These are phyloP conservation scores for Solanum dulcamara DNA, from an alignment of 257 asterid species.

Conservation along the genomic window DNA sequence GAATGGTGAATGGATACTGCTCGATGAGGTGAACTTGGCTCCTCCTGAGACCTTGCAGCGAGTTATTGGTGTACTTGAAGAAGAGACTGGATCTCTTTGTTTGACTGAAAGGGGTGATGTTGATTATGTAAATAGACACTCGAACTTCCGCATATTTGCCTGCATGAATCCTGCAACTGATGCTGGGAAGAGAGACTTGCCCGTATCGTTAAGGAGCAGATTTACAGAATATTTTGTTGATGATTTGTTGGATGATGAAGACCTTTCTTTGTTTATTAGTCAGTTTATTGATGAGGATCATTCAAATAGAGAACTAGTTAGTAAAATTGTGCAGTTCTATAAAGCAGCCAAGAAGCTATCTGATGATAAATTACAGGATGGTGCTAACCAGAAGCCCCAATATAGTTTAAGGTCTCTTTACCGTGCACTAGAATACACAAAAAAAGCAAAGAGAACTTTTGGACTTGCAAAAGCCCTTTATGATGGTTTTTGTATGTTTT, in stretches of 20 bases:
- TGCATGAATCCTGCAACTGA: slow-evolving; percentile 99
- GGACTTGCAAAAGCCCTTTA: slow-evolving; percentile 50
- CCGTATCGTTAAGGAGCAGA: slow-evolving; percentile 65
- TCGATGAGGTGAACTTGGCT: slow-evolving; percentile 97
- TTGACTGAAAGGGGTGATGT: slow-evolving; percentile 92
- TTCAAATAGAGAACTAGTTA: slow-evolving; percentile 17
- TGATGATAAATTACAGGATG: slow-evolving; percentile 90
- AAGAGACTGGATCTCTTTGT: slow-evolving; percentile 77
- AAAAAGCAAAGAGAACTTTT: slow-evolving; percentile 41
- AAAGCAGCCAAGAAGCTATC: slow-evolving; percentile 63
- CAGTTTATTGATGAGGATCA: slow-evolving; percentile 46
- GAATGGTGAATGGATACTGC: slow-evolving; percentile 92
- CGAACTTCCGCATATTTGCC: slow-evolving; percentile 78
- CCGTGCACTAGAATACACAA: slow-evolving; percentile 71
- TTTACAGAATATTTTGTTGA: slow-evolving; percentile 90
- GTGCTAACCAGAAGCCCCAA: slow-evolving; percentile 97
- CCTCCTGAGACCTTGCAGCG: slow-evolving; percentile 97
- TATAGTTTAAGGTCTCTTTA: slow-evolving; percentile 88
- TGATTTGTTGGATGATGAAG: slow-evolving; percentile 76
- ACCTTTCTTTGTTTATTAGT: slow-evolving; percentile 54
- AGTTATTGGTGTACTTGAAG: slow-evolving; percentile 79
- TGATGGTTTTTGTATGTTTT: slow-evolving; percentile 94
- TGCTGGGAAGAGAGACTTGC: slow-evolving; percentile 94
- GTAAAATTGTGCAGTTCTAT: slow-evolving; percentile 55
- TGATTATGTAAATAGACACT: slow-evolving; percentile 50